Evolutionary conservation across 441 rosid species (phyloP).

Genomic region (Capsella rubella): DNA sequence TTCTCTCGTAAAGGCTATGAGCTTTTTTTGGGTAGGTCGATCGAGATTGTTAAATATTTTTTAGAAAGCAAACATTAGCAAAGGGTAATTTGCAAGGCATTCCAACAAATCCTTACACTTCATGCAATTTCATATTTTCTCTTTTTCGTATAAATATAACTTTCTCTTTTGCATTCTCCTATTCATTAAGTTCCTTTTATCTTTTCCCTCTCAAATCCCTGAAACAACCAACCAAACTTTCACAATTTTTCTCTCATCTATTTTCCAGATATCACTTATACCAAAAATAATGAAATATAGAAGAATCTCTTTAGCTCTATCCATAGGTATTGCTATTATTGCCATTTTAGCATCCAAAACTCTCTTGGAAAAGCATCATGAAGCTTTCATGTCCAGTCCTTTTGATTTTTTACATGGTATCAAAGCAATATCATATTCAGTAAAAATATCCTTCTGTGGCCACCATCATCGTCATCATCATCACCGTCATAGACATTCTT

Average conservation of each 20-base stretch:
- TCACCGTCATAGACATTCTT: constrained; percentile 39
- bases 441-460: background rate
- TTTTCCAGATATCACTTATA: background rate
- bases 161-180: constrained; percentile 24
- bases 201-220: constrained; percentile 13
- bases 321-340: constrained; percentile 52
- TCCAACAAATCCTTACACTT: constrained; percentile 75
- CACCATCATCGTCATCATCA: constrained; percentile 29
- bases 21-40: constrained; percentile 40
- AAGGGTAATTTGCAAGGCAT: constrained; percentile 89
- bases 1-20: constrained; percentile 5
- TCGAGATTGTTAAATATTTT: constrained; percentile 18
- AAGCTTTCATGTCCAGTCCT: constrained; percentile 20
- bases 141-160: constrained; percentile 32
- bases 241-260: background rate
- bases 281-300: constrained; percentile 11
- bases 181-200: constrained; percentile 20
- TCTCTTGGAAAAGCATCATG: constrained; percentile 38
- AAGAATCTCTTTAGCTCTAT: constrained; percentile 44
- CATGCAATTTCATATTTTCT: constrained; percentile 62
- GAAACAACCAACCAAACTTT: background rate
- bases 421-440: constrained; percentile 30
- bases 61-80: constrained; percentile 38
- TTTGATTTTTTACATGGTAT: constrained; percentile 24
- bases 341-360: constrained; percentile 49